Evolutionary conservation across 257 asterid genomes (phyloP).

Genomic region (Cruciata laevipes): DNA sequence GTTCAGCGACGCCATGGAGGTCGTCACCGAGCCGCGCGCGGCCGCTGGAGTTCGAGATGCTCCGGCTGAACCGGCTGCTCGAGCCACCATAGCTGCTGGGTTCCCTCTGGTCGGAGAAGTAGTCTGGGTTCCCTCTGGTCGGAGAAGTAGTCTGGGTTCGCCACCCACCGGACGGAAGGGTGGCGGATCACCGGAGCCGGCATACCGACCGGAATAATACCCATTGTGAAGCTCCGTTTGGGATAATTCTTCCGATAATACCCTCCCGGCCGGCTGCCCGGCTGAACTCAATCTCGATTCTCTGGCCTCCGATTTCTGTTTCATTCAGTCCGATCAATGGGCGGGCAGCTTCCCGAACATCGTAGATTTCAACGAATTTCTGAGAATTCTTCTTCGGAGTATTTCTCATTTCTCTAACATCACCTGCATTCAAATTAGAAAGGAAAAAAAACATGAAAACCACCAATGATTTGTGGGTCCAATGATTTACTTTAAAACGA

Average conservation of each 20-base stretch:
- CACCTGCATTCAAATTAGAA: conserved; percentile 30
- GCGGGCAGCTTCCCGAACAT: conserved; percentile 59
- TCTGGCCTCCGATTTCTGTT: conserved; percentile 37
- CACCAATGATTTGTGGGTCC: not conserved
- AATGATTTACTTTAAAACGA: not conserved
- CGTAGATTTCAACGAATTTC: conserved; percentile 78
- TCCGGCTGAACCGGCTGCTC: conserved; percentile 21
- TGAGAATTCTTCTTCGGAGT: conserved; percentile 65
- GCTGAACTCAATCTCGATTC: conserved; percentile 56
- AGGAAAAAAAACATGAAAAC: not conserved
- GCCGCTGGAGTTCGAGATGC: conserved; percentile 15
- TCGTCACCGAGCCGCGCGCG: too few species aligned
- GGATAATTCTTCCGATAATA: conserved; percentile 20
- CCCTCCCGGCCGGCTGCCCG: conserved; percentile 91
- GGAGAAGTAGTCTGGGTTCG: not conserved
- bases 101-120: too few species aligned
- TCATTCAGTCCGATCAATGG: conserved; percentile 61
- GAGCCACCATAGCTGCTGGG: conserved; percentile 20
- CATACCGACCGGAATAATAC: conserved; percentile 6
- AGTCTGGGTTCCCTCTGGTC: not conserved
- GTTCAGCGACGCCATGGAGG: conserved; percentile 15
- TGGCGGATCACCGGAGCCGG: not conserved
- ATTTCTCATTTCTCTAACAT: conserved; percentile 86
- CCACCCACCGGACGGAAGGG: not conserved
- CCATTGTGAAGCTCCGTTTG: not conserved